Base-by-base conservation (phyloP, 805 yeast species). In the Ogataea polymorpha region DNA sequence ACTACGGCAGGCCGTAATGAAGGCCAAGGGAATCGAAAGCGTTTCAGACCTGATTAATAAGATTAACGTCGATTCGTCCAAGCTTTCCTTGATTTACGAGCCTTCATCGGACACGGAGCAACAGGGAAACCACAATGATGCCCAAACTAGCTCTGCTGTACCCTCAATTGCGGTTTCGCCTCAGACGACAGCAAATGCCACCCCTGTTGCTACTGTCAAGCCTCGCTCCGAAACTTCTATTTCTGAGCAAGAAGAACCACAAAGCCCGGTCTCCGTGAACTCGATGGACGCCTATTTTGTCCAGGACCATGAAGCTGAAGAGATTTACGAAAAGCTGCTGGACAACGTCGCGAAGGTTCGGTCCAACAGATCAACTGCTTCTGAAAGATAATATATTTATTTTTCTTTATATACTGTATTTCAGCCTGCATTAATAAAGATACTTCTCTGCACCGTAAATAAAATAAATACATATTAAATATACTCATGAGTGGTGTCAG, bases 1-100 rank as follows among this genome's bases (percentile, higher is more conserved):
- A 49, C 63, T 77, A 18, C 55, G 82, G 32, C 79, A 75, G 46
- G 79, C 80, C 0, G 82, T 85, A 20, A 80, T 84, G 39, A 77
- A 78, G 43, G 88, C 89, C 3, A 83, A 82, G 53, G 91, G 91
- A 48, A 79, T 82, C 39, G 80, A 80, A 45, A 75, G 83, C 18
- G 83, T 83, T 8, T 71, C 73, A 15, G 86, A 82, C 42, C 69
- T 84, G 50, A 83, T 84, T 49, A 75, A 72, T 35, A 82, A 77
- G 49, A 84, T 84, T 39, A 77, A 75, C 52, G 70, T 70, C 39
- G 76, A 81, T 42, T 61, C 60, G 35, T 44, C 58, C 5, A 50
- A 59, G 34, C 54, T 63, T 33, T 50, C 57, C 29, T 45, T 50
- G 14, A 60, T 49, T 29, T 58, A 55, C 51, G 49, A 47, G 26